Conservation (phyloP, 495 filamentous ascomycete species). For the Astrothelium macrocarpum region DNA sequence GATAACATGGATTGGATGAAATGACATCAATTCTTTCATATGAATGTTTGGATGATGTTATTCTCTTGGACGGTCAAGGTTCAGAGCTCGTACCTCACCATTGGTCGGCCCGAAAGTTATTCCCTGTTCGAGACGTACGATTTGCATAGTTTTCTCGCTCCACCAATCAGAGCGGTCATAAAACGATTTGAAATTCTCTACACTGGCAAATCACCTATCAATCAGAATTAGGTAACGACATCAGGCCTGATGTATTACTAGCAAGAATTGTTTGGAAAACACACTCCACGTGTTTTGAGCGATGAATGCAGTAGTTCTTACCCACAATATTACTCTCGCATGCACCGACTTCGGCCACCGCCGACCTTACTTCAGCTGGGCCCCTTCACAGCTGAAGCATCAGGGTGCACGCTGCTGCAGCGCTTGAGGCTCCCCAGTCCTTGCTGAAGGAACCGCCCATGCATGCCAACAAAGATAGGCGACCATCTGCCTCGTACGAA, state of each 20-base stretch:
- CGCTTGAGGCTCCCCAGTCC: not conserved
- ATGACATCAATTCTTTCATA: not conserved
- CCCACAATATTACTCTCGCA: not conserved
- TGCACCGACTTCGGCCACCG: too few species aligned
- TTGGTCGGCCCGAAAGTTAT: not conserved
- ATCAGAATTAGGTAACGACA: not conserved
- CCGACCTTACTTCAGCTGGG: not conserved
- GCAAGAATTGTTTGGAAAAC: not conserved
- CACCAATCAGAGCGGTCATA: not conserved
- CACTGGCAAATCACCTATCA: not conserved
- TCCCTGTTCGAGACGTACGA: not conserved
- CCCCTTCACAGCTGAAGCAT: not conserved
- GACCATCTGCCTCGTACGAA: not conserved
- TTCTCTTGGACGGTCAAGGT: not conserved
- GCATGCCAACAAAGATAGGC: not conserved
- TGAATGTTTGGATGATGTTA: not conserved
- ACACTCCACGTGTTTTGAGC: not conserved
- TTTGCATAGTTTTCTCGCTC: not conserved
- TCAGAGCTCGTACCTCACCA: not conserved
- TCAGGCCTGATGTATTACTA: not conserved
- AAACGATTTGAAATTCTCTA: not conserved
- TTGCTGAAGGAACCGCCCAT: conserved; percentile 6
- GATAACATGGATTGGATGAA: not conserved
- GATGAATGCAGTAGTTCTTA: not conserved
- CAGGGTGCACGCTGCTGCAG: not conserved